Conservation (phyloP, 371 early-diverging fungal species). For the Apophysomyces ossiformis region DNA sequence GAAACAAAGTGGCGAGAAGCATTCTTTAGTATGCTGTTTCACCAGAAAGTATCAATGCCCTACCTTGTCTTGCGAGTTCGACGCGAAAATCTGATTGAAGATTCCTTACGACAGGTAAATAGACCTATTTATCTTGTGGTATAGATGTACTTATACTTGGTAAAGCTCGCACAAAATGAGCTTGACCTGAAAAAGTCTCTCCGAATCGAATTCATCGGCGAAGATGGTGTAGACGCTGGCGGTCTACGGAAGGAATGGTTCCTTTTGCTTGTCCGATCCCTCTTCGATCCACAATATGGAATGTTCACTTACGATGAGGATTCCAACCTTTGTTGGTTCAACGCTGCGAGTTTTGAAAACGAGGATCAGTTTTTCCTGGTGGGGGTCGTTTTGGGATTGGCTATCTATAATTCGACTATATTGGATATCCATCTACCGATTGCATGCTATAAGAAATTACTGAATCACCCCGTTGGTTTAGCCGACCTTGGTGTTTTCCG, state of each 20-base stretch:
- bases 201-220: slow-evolving; percentile 86
- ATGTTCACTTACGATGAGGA: slow-evolving; percentile 80
- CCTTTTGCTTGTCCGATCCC: slow-evolving; percentile 83
- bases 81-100: slow-evolving; percentile 84
- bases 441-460: slow-evolving; percentile 94
- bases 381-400: slow-evolving; percentile 91
- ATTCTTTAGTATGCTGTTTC: slow-evolving; percentile 87
- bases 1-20: slow-evolving; percentile 76
- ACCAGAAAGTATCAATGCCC: slow-evolving; percentile 80
- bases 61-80: slow-evolving; percentile 82
- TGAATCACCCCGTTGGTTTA: slow-evolving; percentile 66
- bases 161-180: slow-evolving; percentile 66
- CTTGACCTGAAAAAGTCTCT: slow-evolving; percentile 87
- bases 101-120: slow-evolving; percentile 72
- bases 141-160: background rate
- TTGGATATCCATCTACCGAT: slow-evolving; percentile 90
- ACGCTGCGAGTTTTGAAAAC: slow-evolving; percentile 84
- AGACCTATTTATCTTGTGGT: background rate
- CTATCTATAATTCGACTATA: slow-evolving; percentile 92
- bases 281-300: slow-evolving; percentile 90
- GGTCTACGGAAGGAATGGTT: slow-evolving; percentile 98
- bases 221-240: slow-evolving; percentile 94
- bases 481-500: slow-evolving; percentile 61
- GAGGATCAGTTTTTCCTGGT: slow-evolving; percentile 91
- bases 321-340: slow-evolving; percentile 89